Evolutionary conservation across 139 green algal genomes (phyloP).

Genomic region (Coccomyxa sp.): DNA sequence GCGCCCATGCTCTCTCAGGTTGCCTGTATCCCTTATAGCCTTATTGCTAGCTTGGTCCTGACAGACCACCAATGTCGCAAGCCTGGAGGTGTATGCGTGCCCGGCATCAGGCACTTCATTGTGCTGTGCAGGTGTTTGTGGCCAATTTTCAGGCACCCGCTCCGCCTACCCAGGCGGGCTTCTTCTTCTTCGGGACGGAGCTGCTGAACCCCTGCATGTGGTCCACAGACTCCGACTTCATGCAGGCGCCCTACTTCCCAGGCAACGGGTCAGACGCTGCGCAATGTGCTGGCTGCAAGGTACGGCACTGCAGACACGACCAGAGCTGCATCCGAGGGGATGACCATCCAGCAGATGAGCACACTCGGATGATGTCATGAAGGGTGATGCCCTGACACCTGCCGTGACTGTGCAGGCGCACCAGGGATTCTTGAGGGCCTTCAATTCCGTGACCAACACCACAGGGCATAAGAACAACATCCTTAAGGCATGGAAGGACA

Average conservation of each 20-base stretch:
- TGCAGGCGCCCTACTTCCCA: neutral
- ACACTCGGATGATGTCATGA: neutral
- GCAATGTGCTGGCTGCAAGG: neutral
- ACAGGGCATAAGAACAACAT: neutral
- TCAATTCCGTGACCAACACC: neutral
- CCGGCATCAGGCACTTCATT: no score
- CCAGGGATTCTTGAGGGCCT: neutral
- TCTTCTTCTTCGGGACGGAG: constrained; percentile 2
- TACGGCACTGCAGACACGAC: no score
- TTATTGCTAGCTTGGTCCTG: no score
- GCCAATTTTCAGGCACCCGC: neutral
- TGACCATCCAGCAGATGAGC: no score
- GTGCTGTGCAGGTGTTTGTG: neutral
- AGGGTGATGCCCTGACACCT: neutral
- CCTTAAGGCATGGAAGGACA: neutral
- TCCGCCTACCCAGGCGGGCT: neutral
- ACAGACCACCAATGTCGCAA: no score
- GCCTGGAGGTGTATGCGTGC: no score
- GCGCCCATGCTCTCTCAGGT: no score
- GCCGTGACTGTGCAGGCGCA: neutral
- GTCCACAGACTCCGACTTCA: neutral
- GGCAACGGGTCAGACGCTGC: neutral
- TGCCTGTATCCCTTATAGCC: no score
- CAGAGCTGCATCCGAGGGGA: no score
- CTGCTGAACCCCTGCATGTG: constrained; percentile 2